Conservation (phyloP, 1,284 basidiomycete genomes). For the Thelephora terrestris region DNA sequence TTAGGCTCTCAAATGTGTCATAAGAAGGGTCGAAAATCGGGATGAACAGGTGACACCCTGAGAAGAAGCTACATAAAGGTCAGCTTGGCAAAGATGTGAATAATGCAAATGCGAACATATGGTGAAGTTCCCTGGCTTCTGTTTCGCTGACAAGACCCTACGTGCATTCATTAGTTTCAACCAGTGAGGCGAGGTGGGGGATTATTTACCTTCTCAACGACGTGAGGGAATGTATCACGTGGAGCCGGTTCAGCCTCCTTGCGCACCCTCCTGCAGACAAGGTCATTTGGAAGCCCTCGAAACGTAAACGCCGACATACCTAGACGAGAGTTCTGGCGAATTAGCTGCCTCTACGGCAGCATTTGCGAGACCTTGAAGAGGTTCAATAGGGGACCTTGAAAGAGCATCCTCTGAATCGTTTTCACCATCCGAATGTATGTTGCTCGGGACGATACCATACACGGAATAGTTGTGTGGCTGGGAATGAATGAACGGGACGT, state of each 20-base stretch:
- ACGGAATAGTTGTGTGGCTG: conserved; percentile 85
- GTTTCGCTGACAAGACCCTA: conserved; percentile 69
- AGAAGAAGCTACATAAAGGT: conserved; percentile 70
- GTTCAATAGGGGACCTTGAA: conserved; percentile 82
- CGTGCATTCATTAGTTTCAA: not conserved
- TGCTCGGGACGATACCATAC: conserved; percentile 79
- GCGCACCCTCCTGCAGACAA: conserved; percentile 45
- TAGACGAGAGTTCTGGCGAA: conserved; percentile 40
- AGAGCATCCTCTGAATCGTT: conserved; percentile 65
- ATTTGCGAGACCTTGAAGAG: conserved; percentile 84
- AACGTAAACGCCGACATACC: conserved; percentile 25
- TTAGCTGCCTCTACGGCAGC: conserved; percentile 88
- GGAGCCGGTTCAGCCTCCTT: conserved; percentile 84
- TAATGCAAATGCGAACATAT: conserved; percentile 46
- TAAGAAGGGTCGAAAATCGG: conserved; percentile 85
- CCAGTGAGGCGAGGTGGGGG: not conserved
- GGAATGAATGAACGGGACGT: conserved; percentile 12
- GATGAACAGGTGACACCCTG: conserved; percentile 91
- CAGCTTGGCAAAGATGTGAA: conserved; percentile 12
- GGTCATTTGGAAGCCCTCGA: not conserved
- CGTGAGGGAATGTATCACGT: conserved; percentile 74
- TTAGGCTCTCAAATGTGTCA: conserved; percentile 84
- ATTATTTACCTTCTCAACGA: conserved; percentile 61
- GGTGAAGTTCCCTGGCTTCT: conserved; percentile 73
- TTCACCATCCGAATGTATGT: conserved; percentile 76